Evolutionary conservation across 2,329 filamentous ascomycete species (phyloP).

Genomic region (Exophiala sp.): DNA sequence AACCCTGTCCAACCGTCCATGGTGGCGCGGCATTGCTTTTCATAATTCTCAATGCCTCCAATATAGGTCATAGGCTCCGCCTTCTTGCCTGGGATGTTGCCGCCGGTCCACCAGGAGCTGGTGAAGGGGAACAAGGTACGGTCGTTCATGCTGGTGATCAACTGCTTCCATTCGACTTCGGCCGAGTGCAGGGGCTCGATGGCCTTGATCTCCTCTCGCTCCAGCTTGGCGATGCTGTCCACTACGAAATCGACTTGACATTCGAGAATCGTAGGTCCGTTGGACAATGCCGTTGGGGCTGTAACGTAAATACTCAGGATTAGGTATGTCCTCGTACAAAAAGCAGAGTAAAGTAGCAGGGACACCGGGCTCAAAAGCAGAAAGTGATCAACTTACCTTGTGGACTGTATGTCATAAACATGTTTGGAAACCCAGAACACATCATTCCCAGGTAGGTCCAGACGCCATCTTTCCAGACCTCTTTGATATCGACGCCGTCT

Average conservation of each 20-base stretch:
- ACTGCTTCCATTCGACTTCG: conserved; percentile 45
- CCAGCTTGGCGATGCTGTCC: conserved; percentile 48
- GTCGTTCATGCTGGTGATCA: conserved; percentile 41
- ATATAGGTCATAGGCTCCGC: conserved; percentile 44
- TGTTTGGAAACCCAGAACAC: conserved; percentile 43
- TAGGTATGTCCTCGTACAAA: too few relatives aligned
- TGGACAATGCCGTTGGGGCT: conserved; percentile 28
- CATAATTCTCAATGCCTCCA: conserved; percentile 15
- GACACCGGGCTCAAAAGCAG: background rate
- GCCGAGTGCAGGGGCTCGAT: conserved; percentile 45
- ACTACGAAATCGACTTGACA: conserved; percentile 42
- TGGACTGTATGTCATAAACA: background rate
- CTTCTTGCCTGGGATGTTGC: conserved; percentile 52
- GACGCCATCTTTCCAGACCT: conserved; percentile 37
- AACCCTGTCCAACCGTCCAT: conserved; percentile 11
- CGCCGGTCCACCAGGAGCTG: conserved; percentile 48
- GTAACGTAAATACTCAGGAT: background rate
- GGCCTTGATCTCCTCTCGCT: conserved; percentile 42
- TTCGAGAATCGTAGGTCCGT: conserved; percentile 48
- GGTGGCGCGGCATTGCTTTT: background rate
- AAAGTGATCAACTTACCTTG: background rate
- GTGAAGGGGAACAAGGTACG: conserved; percentile 43
- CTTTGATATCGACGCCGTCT: conserved; percentile 31
- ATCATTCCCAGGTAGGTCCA: conserved; percentile 42
- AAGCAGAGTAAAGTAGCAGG: background rate